Evolutionary conservation across 2,329 filamentous ascomycete species (phyloP), one percentile per base, ranked within the genome.

Genomic region (Aspergillus nomiae): DNA sequence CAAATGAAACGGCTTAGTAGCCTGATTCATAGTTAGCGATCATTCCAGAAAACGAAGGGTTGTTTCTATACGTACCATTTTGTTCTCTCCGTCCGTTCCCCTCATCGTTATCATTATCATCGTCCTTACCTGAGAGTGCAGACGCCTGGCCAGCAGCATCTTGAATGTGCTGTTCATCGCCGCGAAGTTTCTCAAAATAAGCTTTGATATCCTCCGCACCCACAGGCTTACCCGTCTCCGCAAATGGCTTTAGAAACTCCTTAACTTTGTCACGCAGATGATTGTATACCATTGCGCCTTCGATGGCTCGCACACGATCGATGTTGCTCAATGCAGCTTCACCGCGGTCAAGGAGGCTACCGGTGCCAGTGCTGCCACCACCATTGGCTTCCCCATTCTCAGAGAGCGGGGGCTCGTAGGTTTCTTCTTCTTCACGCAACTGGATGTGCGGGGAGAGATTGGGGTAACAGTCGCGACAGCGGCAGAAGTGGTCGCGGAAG

Each of bases 251-350:
- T 72, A 99, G 87, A 76, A 99, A 98, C 0, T 90, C 89, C 82
- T 94, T 97, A n/a, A 99, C 88, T 75, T 94, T 94, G 73, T 98
- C 94, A 74, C 96, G 95, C 64, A 99, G 85, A 72, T 96, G 91
- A 72, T 98, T 97, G 79, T 98, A 99, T 0, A 94, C 94, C 93
- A 98, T 97, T 53, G 96, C 94, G 19, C 95, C 95, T 77, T 99
- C 92, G 61, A 99, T 97, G 5, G 95, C 95, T 16, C 90, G 86
- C 9, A 98, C 94, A 2, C 95, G 91, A 75, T 99, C 95, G 61
- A 99, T 89, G 71, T 92, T 96, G 75, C 89, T 92, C 32, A 99
- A 85, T 0, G 94, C 94, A 55, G 92, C 94, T 80, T 99, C 95
- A 54, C 95, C 95, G 21, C 93, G 91, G 56, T 98, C 94, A 38